Base-by-base conservation (phyloP, 2,329 filamentous ascomycete genomes). In the Setomelanomma holmii region DNA sequence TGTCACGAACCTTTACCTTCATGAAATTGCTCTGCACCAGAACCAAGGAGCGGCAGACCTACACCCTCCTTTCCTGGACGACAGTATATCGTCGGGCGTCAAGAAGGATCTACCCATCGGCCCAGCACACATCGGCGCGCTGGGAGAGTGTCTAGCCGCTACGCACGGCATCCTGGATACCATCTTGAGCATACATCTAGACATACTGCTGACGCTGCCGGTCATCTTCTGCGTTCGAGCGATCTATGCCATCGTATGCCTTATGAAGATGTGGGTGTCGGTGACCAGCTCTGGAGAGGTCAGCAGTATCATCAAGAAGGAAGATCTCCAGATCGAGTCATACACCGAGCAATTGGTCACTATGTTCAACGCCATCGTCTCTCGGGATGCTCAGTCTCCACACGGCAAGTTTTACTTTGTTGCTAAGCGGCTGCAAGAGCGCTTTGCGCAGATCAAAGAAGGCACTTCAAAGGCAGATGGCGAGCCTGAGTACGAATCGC, bases 221-320 rank as follows among this genome's bases (percentile, higher is more conserved):
- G 72, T 76, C 6, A 78, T 80, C 40, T 78, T 80, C 40, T 76
- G 74, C 63, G 82, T 85, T 16, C 79, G 83, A 33, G 78, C 80
- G 40, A 80, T 82, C 10, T 86, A 85, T 61, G 80, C 83, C 12
- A 77, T 83, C 19, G 81, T 86, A 5, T 80, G 84, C 24, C 75
- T 86, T 6, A 84, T 85, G 71, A 86, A 85, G 61, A 80, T 86
- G 75, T 84, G 83, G 70, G 82, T 84, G 41, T 81, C 82, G 1
- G 77, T 80, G 5, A 79, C 76, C 4, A 76, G 74, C n/a, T 79
- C 79, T 4, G 75, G 74, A 17, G 80, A 83, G 60, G 72, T 83
- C 1, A 76, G 78, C 43, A 80, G 75, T 55, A 75, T 82, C 48
- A 79, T 83, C 67, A 76, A 76, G 34, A 74, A 78, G 30, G 75